Base-by-base conservation (phyloP, 2,329 filamentous ascomycete genomes). In the Alternaria sp. region DNA sequence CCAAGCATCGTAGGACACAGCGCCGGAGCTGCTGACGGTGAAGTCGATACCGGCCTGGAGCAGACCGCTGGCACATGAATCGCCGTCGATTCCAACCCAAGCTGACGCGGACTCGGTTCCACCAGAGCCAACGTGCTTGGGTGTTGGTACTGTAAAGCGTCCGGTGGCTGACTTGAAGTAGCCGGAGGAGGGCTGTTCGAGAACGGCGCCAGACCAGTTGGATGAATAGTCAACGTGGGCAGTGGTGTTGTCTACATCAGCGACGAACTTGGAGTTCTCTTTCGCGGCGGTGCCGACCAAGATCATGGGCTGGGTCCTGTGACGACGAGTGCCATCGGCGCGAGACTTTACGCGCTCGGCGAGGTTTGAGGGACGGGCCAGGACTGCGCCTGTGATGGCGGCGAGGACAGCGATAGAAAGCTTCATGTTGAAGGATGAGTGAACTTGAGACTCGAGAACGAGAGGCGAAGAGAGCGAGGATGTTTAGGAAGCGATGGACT, bases 51-150 rank as follows among this genome's bases (percentile, higher is more conserved):
- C 86, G 1, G 85, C 84, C 71, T 88, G 86, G 5, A 88, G 76
- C 54, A 88, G 87, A 7, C 85, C 84, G 3, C 77, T 65, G 28
- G 53, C 71, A 73, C 85, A 88, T 5, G 84, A 86, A 66, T 87
- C 84, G 12, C 87, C 87, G 60, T 88, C 87, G 57, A 89, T 88
- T 24, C 86, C 86, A 8, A 88, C 85, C 86, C 85, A 88, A 11
- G 84, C 85, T 3, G 83, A 82, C 22, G 82, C 83, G 47, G 82
- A 81, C 66, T 84, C 82, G 20, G 78, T 67, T 4, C 57, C 70
- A 30, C 69, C 72, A n/a, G 73, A 72, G 26, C 78, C 78, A 8
- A 70, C 71, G 2, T 82, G 79, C 7, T 78, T 68, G 9, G 85
- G 82, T 1, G 79, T 79, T 3, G 86, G 86, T 5, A 87, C 82